A percentile compares a stretch with the other conserved stretches of the same genome.
Evolutionary conservation across 495 filamentous ascomycete genomes (phyloP).

Genomic region (Tuber indicum): DNA sequence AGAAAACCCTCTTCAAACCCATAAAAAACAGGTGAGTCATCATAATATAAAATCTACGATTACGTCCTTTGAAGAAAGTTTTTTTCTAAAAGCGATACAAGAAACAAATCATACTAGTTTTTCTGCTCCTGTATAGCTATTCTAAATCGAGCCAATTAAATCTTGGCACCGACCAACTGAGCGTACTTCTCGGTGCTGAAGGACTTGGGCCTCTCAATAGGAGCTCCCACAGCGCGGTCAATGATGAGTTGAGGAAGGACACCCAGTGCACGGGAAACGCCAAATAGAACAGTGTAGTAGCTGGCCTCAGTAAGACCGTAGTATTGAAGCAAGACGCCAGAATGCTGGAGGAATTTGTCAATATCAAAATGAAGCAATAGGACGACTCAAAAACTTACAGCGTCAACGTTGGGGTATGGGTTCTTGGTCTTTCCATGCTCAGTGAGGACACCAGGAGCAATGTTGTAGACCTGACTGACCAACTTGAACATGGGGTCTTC

Average conservation of each 20-base stretch:
- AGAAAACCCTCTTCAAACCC: neutral
- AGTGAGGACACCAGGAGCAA: conserved; percentile 91
- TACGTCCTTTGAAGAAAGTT: neutral
- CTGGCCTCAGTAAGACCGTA: conserved; percentile 97
- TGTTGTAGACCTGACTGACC: conserved; percentile 99
- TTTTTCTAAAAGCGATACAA: neutral
- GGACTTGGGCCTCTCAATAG: conserved; percentile 84
- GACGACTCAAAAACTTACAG: conserved; percentile 48
- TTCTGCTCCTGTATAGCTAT: neutral
- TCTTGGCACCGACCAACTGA: conserved; percentile 82
- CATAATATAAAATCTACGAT: conserved; percentile 17
- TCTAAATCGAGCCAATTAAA: conserved; percentile 53
- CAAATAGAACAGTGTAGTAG: conserved; percentile 99
- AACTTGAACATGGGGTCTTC: conserved; percentile 99
- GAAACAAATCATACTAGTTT: neutral
- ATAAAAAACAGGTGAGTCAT: neutral
- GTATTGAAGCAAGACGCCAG: conserved; percentile 97
- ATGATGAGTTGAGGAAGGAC: conserved; percentile 99
- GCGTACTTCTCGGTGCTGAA: conserved; percentile 96
- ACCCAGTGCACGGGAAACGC: conserved; percentile 95
- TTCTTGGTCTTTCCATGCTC: conserved; percentile 99
- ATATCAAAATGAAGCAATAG: conserved; percentile 43
- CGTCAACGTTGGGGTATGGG: conserved; percentile 68
- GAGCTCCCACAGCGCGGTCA: conserved; percentile 88
- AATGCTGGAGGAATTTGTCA: conserved; percentile 55